Conservation (phyloP, 1,284 basidiomycete genomes). For the Tilletiaria anomala region DNA sequence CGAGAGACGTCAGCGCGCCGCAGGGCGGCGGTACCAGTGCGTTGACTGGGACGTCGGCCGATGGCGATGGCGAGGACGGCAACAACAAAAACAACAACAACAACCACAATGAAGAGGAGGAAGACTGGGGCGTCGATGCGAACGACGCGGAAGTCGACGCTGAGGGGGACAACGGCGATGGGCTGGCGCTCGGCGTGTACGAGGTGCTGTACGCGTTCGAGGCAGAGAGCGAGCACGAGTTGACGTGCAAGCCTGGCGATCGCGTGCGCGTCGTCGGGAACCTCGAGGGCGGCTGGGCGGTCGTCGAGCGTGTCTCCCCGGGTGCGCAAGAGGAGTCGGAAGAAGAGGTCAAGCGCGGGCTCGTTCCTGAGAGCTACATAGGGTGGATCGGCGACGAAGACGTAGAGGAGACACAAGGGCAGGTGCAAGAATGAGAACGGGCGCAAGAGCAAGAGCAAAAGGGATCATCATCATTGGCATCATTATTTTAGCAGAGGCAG, state of each 20-base stretch:
- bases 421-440: too few species aligned
- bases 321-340: not conserved
- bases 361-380: not conserved
- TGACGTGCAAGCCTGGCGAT: constrained; percentile 13
- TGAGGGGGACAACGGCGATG: constrained; percentile 9
- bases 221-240: constrained; percentile 19
- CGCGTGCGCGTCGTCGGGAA: constrained; percentile 15
- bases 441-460: too few species aligned
- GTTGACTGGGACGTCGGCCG: not conserved
- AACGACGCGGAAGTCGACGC: constrained; percentile 15
- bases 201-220: constrained; percentile 19
- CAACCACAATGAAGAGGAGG: not conserved
- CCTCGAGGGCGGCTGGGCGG: constrained; percentile 23
- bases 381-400: not conserved
- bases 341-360: not conserved
- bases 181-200: constrained; percentile 15
- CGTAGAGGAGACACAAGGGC: too few species aligned
- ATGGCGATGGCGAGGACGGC: not conserved
- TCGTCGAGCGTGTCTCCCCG: constrained; percentile 4
- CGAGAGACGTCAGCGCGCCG: too few species aligned
- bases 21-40: constrained; percentile 2
- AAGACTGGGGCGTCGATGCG: constrained; percentile 5
- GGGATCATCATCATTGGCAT: too few species aligned
- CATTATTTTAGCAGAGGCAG: too few species aligned
- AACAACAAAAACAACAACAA: constrained; percentile 2